Conservation (phyloP, 495 filamentous ascomycete genomes). For the Tuber melanosporum region DNA sequence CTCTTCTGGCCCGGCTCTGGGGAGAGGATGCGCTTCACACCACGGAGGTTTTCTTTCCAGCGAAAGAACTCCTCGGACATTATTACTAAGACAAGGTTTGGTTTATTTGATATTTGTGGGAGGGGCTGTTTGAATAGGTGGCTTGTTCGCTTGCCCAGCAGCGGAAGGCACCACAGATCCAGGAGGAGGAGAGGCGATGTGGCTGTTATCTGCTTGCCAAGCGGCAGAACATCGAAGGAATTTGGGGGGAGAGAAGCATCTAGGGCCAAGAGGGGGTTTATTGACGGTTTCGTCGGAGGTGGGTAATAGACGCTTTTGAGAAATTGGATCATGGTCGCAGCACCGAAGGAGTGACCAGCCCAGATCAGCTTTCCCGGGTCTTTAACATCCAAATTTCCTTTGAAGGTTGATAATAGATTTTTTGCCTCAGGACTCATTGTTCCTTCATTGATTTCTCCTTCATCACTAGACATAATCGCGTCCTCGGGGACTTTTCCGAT, state of each 20-base stretch:
- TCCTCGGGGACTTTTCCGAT: constrained; percentile 43
- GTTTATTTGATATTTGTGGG: constrained; percentile 51
- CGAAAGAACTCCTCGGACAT: constrained; percentile 65
- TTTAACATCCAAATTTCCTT: constrained; percentile 54
- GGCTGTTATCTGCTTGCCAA: constrained; percentile 58
- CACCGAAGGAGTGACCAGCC: constrained; percentile 70
- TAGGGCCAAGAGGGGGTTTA: constrained; percentile 34
- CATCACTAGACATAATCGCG: constrained; percentile 23
- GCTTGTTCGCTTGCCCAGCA: constrained; percentile 51
- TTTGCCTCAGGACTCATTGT: constrained; percentile 36
- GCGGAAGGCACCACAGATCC: constrained; percentile 67
- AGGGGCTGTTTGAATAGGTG: constrained; percentile 60
- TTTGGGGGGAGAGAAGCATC: constrained; percentile 47
- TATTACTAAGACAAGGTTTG: constrained; percentile 56
- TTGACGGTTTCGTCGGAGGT: constrained; percentile 19
- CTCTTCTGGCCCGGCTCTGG: constrained; percentile 44
- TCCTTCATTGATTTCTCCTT: constrained; percentile 47
- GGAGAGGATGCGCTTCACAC: constrained; percentile 54
- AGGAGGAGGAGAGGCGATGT: constrained; percentile 56
- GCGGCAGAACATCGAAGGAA: constrained; percentile 47
- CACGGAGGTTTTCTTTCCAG: constrained; percentile 59
- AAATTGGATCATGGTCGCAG: constrained; percentile 62
- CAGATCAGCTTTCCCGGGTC: constrained; percentile 65
- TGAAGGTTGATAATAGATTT: constrained; percentile 50
- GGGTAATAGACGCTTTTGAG: constrained; percentile 63